These are phyloP conservation scores for Fusarium bulbicola DNA, from an alignment of 2,329 filamentous ascomycete species.

Conservation along the genomic window DNA sequence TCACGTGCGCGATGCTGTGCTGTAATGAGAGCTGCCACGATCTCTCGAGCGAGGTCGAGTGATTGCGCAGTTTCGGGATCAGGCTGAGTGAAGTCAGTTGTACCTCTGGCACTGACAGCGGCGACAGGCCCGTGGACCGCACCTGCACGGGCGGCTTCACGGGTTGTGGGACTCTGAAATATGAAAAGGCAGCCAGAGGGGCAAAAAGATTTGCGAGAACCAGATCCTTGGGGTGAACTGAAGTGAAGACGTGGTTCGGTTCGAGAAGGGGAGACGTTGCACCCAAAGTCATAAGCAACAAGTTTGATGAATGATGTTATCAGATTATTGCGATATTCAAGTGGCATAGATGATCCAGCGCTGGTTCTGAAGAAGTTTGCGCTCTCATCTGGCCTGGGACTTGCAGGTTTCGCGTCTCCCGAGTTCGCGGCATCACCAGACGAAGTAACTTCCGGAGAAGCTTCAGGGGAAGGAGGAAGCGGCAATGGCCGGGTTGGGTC, in stretches of 20 bases:
- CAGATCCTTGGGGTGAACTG: slow-evolving; percentile 48
- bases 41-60: slow-evolving; percentile 69
- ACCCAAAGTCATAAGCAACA: slow-evolving; percentile 72
- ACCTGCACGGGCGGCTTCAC: slow-evolving; percentile 67
- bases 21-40: slow-evolving; percentile 67
- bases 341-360: slow-evolving; percentile 64
- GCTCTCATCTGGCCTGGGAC: slow-evolving; percentile 17
- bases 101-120: slow-evolving; percentile 66
- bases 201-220: slow-evolving; percentile 61
- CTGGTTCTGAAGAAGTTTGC: slow-evolving; percentile 52
- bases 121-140: slow-evolving; percentile 70
- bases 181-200: slow-evolving; percentile 68
- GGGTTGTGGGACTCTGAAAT: slow-evolving; percentile 67
- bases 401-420: slow-evolving; percentile 18
- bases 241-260: slow-evolving; percentile 68
- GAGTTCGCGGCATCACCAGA: slow-evolving; percentile 7
- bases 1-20: slow-evolving; percentile 71
- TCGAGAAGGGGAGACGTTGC: slow-evolving; percentile 65
- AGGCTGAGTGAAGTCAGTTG: slow-evolving; percentile 58
- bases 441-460: slow-evolving; percentile 35
- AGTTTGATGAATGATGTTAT: slow-evolving; percentile 69
- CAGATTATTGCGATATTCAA: slow-evolving; percentile 66
- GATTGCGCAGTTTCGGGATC: slow-evolving; percentile 64
- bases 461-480: slow-evolving; percentile 48
- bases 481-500: slow-evolving; percentile 59